These are phyloP conservation scores for Lecanicillium sp. DNA, from an alignment of 2,329 filamentous ascomycete genomes.

Conservation along the genomic window DNA sequence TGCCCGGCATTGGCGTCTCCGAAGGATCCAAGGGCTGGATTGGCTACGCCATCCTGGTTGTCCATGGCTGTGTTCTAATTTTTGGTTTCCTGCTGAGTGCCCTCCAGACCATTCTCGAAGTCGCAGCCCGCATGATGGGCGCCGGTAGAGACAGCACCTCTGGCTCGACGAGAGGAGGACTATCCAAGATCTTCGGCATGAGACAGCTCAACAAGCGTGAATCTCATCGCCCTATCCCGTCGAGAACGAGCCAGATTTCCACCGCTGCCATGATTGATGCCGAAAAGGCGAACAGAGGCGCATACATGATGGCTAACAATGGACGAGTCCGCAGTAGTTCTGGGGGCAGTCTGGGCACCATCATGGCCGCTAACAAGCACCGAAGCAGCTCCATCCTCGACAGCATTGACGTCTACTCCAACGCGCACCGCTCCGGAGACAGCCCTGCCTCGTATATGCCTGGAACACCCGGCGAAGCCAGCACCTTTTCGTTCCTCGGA, in stretches of 20 bases:
- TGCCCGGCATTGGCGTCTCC: constrained; percentile 71
- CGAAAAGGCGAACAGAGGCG: constrained; percentile 59
- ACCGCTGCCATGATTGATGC: constrained; percentile 72
- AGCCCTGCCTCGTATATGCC: constrained; percentile 62
- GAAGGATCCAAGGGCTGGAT: constrained; percentile 88
- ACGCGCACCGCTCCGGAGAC: constrained; percentile 42
- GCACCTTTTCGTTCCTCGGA: constrained; percentile 65
- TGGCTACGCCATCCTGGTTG: constrained; percentile 80
- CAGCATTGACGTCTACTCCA: constrained; percentile 41
- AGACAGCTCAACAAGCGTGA: constrained; percentile 75
- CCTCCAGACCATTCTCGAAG: constrained; percentile 83
- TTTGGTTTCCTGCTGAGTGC: constrained; percentile 94
- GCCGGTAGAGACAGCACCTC: constrained; percentile 70
- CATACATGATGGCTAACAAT: constrained; percentile 44
- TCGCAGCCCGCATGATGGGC: constrained; percentile 73
- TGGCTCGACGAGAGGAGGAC: constrained; percentile 69
- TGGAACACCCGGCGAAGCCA: constrained; percentile 66
- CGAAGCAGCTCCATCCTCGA: constrained; percentile 52
- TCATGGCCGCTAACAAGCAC: constrained; percentile 38
- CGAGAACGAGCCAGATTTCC: constrained; percentile 76
- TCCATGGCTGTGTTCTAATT: constrained; percentile 78
- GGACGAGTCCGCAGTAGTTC: constrained; percentile 57
- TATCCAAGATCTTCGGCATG: constrained; percentile 88
- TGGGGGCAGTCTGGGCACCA: constrained; percentile 49
- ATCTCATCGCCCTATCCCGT: constrained; percentile 56